phyloP scores from a whole-genome alignment of 176 grass and related monocot species.

The Panicum miliaceum region DNA sequence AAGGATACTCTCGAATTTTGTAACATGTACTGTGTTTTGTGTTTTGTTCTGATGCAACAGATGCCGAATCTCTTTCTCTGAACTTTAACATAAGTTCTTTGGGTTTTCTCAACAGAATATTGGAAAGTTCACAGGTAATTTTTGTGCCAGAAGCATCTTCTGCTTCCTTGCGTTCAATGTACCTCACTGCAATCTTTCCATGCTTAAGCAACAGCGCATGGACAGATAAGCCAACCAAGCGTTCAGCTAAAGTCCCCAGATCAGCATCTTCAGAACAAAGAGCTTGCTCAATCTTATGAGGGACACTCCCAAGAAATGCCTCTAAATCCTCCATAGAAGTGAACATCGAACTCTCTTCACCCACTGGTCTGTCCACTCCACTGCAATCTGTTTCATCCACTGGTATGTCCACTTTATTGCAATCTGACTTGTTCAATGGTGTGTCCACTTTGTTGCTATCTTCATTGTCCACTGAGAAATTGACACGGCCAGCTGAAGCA shows the following conservation, averaged over 20 bases:
- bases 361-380: constrained; percentile 24
- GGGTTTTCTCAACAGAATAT: constrained; percentile 77
- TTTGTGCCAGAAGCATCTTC: constrained; percentile 52
- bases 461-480: constrained; percentile 42
- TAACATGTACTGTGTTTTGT: constrained; percentile 56
- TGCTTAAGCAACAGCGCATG: constrained; percentile 60
- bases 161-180: constrained; percentile 40
- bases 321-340: constrained; percentile 68
- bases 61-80: constrained; percentile 47
- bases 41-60: constrained; percentile 30
- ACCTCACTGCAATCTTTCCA: constrained; percentile 46
- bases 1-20: constrained; percentile 97
- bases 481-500: constrained; percentile 32
- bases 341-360: constrained; percentile 45
- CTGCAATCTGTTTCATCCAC: constrained; percentile 46
- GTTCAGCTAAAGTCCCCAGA: constrained; percentile 76
- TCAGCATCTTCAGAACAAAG: constrained; percentile 71
- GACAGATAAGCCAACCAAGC: constrained; percentile 70
- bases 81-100: constrained; percentile 80
- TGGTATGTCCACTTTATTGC: constrained; percentile 22
- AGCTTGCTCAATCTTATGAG: constrained; percentile 87
- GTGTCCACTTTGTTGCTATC: constrained; percentile 40
- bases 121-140: constrained; percentile 55
- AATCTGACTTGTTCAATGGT: constrained; percentile 30
- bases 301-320: constrained; percentile 64